Percentiles rank a stretch among this genome's conserved stretches.
Conservation (phyloP, 2,329 filamentous ascomycete genomes). For the Pyricularia pennisetigena region DNA sequence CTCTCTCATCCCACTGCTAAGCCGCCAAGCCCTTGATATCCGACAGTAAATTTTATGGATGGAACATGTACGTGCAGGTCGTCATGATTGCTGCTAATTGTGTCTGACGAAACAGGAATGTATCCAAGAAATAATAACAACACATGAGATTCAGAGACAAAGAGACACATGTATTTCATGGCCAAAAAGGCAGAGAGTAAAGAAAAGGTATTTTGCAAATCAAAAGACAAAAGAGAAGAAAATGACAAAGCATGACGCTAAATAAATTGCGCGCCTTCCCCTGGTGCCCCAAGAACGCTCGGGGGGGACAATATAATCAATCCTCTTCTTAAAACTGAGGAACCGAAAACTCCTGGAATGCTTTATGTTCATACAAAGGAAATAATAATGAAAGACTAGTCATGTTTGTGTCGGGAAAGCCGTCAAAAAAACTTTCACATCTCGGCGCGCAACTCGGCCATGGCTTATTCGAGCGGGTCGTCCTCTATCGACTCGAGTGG, state of each 20-base stretch:
- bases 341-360: neutral
- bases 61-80: neutral
- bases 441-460: neutral
- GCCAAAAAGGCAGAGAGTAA: neutral
- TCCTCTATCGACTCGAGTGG: conserved; percentile 41
- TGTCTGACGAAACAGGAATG: neutral
- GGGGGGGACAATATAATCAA: neutral
- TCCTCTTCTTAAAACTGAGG: neutral
- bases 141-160: neutral
- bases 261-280: neutral
- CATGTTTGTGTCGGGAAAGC: neutral
- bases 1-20: neutral
- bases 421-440: neutral
- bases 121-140: neutral
- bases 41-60: neutral
- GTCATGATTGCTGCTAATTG: neutral
- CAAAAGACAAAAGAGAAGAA: neutral
- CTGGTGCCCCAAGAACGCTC: neutral
- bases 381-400: neutral
- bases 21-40: neutral
- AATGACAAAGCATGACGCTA: neutral
- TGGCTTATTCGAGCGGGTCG: conserved; percentile 29
- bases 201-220: neutral
- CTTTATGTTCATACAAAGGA: neutral
- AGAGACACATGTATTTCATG: neutral